A percentile compares a stretch with the other conserved stretches of the same genome.
Conservation (phyloP, 495 filamentous ascomycete genomes). For the Baudoinia panamericana region DNA sequence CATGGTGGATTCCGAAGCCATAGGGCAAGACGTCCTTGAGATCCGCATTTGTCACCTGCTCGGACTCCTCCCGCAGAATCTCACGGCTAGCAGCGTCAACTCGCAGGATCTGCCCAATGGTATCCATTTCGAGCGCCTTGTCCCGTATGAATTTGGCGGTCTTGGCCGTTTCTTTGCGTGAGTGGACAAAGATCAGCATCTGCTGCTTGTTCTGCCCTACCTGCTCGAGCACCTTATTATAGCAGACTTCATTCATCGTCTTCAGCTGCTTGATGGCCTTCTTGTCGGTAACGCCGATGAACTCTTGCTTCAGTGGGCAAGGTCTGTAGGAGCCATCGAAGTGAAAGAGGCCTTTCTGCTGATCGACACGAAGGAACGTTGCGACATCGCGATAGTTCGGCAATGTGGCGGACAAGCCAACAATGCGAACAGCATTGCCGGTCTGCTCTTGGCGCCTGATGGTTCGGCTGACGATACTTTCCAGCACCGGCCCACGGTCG, state of each 20-base stretch:
- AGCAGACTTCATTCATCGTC: constrained; percentile 98
- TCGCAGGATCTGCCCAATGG: constrained; percentile 87
- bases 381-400: constrained; percentile 96
- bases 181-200: constrained; percentile 98
- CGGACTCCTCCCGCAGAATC: constrained; percentile 71
- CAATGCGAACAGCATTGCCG: constrained; percentile 75
- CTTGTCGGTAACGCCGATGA: constrained; percentile 93
- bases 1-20: constrained; percentile 95
- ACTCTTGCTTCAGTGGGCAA: constrained; percentile 89
- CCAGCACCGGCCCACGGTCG: constrained; percentile 89
- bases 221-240: constrained; percentile 94
- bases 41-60: constrained; percentile 68
- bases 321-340: constrained; percentile 92
- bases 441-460: constrained; percentile 88
- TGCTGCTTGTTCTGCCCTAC: constrained; percentile 82
- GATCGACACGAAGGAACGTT: constrained; percentile 86
- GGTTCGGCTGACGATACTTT: constrained; percentile 91
- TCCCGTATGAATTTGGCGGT: constrained; percentile 92
- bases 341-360: constrained; percentile 75
- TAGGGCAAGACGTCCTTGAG: constrained; percentile 93
- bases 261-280: constrained; percentile 98
- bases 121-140: constrained; percentile 89
- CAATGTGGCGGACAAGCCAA: constrained; percentile 87
- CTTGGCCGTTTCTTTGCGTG: constrained; percentile 93
- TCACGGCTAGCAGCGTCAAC: constrained; percentile 87